phyloP scores from a whole-genome alignment of 176 grass and related monocot genomes.

The Hsuehochloa calcarea region DNA sequence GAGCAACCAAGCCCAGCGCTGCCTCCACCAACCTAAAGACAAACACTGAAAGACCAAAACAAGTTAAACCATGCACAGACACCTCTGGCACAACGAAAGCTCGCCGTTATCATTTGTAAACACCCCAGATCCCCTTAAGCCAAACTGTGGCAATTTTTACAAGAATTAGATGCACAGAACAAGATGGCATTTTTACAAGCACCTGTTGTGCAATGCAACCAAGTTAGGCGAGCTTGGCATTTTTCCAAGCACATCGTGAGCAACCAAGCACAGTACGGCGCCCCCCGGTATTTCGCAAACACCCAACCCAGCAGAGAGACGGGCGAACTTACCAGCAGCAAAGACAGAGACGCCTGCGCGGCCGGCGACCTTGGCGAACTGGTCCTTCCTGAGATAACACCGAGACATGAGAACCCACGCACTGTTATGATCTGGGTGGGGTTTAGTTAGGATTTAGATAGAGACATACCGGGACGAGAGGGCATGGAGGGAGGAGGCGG shows the following conservation, averaged over 20 bases:
- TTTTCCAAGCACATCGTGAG: slow-evolving; percentile 39
- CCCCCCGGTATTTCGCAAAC: neutral
- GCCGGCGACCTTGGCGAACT: slow-evolving; percentile 38
- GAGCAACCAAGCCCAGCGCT: slow-evolving; percentile 42
- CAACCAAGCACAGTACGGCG: neutral
- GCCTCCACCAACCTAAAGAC: slow-evolving; percentile 56
- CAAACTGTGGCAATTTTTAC: slow-evolving; percentile 9
- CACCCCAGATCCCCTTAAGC: neutral
- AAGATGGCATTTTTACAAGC: slow-evolving; percentile 12
- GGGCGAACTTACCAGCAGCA: slow-evolving; percentile 48
- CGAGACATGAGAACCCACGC: neutral
- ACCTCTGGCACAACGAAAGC: neutral
- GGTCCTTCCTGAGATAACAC: slow-evolving; percentile 53
- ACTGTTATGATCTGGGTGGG: slow-evolving; percentile 4
- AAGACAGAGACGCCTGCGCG: slow-evolving; percentile 34
- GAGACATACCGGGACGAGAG: slow-evolving; percentile 55
- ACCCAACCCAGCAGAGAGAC: slow-evolving; percentile 7
- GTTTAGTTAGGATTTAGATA: slow-evolving; percentile 51
- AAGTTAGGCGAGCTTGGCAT: slow-evolving; percentile 3
- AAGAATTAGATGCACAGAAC: slow-evolving; percentile 16
- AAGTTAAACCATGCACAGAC: neutral
- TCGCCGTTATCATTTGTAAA: neutral
- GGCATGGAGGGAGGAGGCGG: slow-evolving; percentile 41
- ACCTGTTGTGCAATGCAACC: neutral
- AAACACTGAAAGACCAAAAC: slow-evolving; percentile 45